Conservation (phyloP, 768 basidiomycete species). For the Russula sp. region DNA sequence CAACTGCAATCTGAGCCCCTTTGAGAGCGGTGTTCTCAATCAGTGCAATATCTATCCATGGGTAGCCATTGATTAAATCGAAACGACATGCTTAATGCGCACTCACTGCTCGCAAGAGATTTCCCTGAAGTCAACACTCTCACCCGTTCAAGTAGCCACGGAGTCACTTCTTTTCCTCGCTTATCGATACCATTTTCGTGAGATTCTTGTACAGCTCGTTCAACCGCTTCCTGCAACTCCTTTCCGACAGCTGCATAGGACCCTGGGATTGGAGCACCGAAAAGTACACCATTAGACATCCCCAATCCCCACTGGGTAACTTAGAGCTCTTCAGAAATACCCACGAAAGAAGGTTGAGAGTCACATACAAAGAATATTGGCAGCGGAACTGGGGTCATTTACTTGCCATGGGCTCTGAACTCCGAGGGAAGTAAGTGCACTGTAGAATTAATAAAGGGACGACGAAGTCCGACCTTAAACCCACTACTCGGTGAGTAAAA, state of each 20-base stretch:
- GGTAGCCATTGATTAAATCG: background rate
- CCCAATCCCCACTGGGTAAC: constrained; percentile 65
- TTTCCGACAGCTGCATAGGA: constrained; percentile 61
- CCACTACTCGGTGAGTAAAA: constrained; percentile 87
- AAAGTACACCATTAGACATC: constrained; percentile 67
- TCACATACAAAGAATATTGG: constrained; percentile 61
- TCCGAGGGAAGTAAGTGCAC: background rate
- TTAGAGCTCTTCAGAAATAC: constrained; percentile 27
- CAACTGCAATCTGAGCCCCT: constrained; percentile 76
- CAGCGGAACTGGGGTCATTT: constrained; percentile 55
- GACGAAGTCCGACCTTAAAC: constrained; percentile 45
- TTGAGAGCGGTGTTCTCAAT: constrained; percentile 78
- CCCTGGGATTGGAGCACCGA: constrained; percentile 87
- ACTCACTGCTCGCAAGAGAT: constrained; percentile 66
- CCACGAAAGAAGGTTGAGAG: background rate
- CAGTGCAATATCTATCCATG: constrained; percentile 64
- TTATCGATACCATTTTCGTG: constrained; percentile 71
- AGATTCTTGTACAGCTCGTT: constrained; percentile 79
- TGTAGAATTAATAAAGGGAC: background rate
- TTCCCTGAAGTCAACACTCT: constrained; percentile 70
- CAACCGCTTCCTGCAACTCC: constrained; percentile 66
- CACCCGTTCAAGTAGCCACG: constrained; percentile 85
- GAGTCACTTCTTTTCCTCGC: constrained; percentile 86
- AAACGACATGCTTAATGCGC: background rate
- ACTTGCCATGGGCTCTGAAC: constrained; percentile 74